Evolutionary conservation across 208 protist genomes (phyloP).

Genomic region (Trypanosoma lewisi): DNA sequence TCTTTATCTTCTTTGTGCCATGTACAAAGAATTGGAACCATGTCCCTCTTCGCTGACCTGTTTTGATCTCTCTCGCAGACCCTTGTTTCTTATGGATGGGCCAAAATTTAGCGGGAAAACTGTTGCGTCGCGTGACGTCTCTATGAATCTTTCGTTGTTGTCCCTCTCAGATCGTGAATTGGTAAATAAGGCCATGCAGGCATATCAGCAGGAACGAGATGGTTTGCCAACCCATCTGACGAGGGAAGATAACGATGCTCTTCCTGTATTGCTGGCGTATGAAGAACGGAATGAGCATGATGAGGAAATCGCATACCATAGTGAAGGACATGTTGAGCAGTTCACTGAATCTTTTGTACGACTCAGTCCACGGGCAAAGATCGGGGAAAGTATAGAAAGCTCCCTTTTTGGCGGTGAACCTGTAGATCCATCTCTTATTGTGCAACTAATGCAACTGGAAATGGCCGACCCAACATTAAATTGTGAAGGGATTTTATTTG

Average conservation of each 20-base stretch:
- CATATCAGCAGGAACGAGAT: conserved; percentile 16
- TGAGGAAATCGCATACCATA: conserved; percentile 26
- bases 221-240: conserved; percentile 15
- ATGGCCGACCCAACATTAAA: conserved; percentile 34
- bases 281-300: conserved; percentile 17
- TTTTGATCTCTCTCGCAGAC: conserved; percentile 50
- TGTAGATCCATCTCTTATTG: conserved; percentile 40
- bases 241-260: conserved; percentile 12
- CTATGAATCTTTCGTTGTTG: conserved; percentile 37
- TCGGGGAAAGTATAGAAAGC: conserved; percentile 38
- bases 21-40: conserved; percentile 19
- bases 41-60: conserved; percentile 13
- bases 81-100: conserved; percentile 68
- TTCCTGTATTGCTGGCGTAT: conserved; percentile 15
- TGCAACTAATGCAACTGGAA: conserved; percentile 44
- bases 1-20: conserved; percentile 22
- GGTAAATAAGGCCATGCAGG: conserved; percentile 17
- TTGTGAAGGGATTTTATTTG: conserved; percentile 58
- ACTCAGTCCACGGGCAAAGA: conserved; percentile 33
- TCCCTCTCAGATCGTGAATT: conserved; percentile 59
- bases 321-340: conserved; percentile 13
- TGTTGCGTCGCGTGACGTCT: conserved; percentile 45
- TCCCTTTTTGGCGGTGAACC: conserved; percentile 44
- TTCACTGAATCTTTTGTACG: conserved; percentile 14
- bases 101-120: conserved; percentile 82